Evolutionary conservation across 2,329 filamentous ascomycete species (phyloP), one percentile per base, ranked within the genome.

Genomic region (Epichloe typhina): DNA sequence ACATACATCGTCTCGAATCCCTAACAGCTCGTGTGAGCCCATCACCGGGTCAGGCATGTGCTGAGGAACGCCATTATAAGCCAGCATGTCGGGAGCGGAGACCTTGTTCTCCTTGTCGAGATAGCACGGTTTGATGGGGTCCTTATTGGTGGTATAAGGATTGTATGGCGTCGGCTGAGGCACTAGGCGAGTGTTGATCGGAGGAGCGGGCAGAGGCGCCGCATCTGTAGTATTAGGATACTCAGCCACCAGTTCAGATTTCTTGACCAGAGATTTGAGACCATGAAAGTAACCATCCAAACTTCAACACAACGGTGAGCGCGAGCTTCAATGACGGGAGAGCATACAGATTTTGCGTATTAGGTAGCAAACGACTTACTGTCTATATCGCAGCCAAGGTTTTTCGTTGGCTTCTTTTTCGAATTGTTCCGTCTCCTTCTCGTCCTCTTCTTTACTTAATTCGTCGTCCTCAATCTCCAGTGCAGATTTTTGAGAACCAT

Each of bases 281-380:
- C 89, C 89, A 40, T 84, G 82, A 65, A 87, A 88, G 64, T 91
- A 95, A 43, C 84, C 78, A 57, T 84, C 81, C 50, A 95, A 80
- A 58, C 91, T 94, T 33, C 12, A 17, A 19, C n/a, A 33, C 4
- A 9, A 31, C 26, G 26, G 26, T 31, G 26, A 31, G 26, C 26
- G 26, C 26, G 26, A 31, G 38, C n/a, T 19, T 46, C 44, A 38
- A 46, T 3, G 31, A 46, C 7, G 13, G 15, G 19, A n/a, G 35
- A 5, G 19, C 15, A 23, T 23, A n/a, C n/a, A 23, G 9, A 11
- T 13, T 13, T 6, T 17, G 15, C 4, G 26, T 15, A n/a, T 1
- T 1, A 23, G 13, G 17, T 12, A 11, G 8, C 21, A 3, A 7
- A 12, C n/a, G 13, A 49, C 66, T 33, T 57, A 69, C 67, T 67